Evolutionary conservation across 768 basidiomycete genomes (phyloP).

Genomic region (Mycena metata): DNA sequence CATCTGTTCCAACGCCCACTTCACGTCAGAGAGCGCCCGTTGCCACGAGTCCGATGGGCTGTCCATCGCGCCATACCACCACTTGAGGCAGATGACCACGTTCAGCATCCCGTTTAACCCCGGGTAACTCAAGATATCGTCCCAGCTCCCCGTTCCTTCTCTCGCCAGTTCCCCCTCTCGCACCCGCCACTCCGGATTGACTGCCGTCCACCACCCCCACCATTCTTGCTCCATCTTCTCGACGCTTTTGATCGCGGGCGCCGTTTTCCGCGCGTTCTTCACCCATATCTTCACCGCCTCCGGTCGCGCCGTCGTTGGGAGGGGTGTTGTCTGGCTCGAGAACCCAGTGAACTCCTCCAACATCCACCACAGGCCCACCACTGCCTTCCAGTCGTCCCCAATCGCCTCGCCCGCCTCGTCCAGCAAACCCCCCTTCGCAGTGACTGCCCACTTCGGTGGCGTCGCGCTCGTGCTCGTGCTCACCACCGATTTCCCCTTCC

Average conservation of each 20-base stretch:
- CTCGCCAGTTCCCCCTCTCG: neutral
- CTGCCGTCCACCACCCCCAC: conserved; percentile 2
- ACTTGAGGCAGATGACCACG: conserved; percentile 10
- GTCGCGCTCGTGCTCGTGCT: no score
- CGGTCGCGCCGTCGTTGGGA: neutral
- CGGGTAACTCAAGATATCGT: neutral
- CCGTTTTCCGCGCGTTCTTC: neutral
- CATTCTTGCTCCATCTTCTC: neutral
- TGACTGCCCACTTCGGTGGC: conserved; percentile 1
- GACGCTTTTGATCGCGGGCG: neutral
- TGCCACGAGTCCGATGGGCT: neutral
- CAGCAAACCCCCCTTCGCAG: neutral
- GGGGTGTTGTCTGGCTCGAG: neutral
- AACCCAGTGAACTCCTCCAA: neutral
- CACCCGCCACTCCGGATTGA: conserved; percentile 10
- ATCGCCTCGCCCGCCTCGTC: neutral
- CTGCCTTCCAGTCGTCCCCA: neutral
- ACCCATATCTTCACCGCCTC: no score
- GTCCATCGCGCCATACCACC: neutral
- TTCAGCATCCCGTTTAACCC: conserved; percentile 9
- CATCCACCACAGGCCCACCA: conserved; percentile 5
- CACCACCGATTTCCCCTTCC: no score
- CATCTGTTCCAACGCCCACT: neutral
- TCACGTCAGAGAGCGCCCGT: neutral
- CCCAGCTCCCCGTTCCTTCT: neutral